Base-by-base conservation (phyloP, 345 rosid genomes). In the Eucalyptus rudis region DNA sequence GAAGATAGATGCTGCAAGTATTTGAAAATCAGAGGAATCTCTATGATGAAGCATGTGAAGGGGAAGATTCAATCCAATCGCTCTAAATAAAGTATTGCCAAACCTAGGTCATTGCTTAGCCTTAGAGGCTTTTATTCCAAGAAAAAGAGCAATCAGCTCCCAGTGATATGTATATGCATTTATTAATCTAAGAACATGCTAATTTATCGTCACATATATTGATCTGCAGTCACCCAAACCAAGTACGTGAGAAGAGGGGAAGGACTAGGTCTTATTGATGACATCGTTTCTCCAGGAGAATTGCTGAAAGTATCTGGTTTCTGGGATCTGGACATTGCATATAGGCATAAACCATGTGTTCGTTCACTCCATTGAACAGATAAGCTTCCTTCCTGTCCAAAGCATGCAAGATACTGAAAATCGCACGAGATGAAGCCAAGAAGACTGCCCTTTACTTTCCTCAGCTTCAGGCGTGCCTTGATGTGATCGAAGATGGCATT, bases 401-500 rank as follows among this genome's bases (percentile, higher is more conserved):
- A 94, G 97, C 97, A 49, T 96, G 96, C 88, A 91, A 92, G 86
- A 54, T 96, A 81, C 87, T 96, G 91, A 93, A 89, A 91, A 89
- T 87, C 89, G 92, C 98, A 87, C 93, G 95, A 88, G 94, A 90
- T 89, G 94, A 95, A 90, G 98, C 96, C 88, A 96, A 93, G 94
- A 95, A 93, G 93, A 91, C 92, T 91, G 97, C 99, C 59, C 94
- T 94, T 88, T 94, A 97, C 94, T 91, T 95, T 95, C 99, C 98
- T 86, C 99, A 96, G 93, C 98, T 95, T 91, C 96, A 89, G 71
- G 99, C 91, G 88, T 93, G 95, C 91, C 95, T 97, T 92, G 96
- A 96, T 91, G 97, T 95, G 86, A 96, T 96, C 62, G 97, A 97
- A 93, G 98, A 95, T 66, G 99, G 98, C 87, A 90, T 97, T 87